These are phyloP conservation scores for Tremella yokohamensis DNA, from an alignment of 768 basidiomycete genomes.

Conservation along the genomic window DNA sequence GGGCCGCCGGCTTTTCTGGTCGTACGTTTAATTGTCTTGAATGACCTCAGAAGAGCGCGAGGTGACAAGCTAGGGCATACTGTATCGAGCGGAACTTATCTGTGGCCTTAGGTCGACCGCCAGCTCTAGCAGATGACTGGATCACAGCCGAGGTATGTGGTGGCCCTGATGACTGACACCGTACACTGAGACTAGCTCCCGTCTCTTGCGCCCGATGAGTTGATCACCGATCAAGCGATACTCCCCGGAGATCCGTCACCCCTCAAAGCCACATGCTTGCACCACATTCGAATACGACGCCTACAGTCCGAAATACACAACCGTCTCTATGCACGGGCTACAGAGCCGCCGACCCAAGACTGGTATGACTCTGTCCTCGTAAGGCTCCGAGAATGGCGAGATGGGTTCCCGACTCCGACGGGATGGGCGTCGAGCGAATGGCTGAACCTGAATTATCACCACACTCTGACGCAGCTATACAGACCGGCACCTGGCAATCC, in stretches of 20 bases:
- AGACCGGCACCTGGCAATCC: conserved; percentile 17
- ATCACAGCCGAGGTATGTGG: conserved; percentile 16
- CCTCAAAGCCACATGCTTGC: conserved; percentile 12
- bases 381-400: conserved; percentile 7
- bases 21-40: conserved; percentile 9
- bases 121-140: conserved; percentile 16
- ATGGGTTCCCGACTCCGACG: neutral
- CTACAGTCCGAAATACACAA: conserved; percentile 22
- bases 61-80: conserved; percentile 15
- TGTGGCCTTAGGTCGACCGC: conserved; percentile 17
- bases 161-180: neutral
- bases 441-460: conserved; percentile 17
- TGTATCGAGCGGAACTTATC: conserved; percentile 18
- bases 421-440: conserved; percentile 11
- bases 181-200: conserved; percentile 2
- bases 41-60: neutral
- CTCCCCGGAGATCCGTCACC: conserved; percentile 6
- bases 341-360: conserved; percentile 1
- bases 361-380: conserved; percentile 10
- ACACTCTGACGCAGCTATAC: conserved; percentile 9
- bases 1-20: conserved; percentile 25
- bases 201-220: conserved; percentile 10
- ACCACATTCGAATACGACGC: conserved; percentile 15
- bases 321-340: conserved; percentile 9
- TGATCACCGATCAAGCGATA: conserved; percentile 7